Evolutionary conservation across 169 alveolate genomes (phyloP).

Genomic region (Cryptosporidium baileyi): DNA sequence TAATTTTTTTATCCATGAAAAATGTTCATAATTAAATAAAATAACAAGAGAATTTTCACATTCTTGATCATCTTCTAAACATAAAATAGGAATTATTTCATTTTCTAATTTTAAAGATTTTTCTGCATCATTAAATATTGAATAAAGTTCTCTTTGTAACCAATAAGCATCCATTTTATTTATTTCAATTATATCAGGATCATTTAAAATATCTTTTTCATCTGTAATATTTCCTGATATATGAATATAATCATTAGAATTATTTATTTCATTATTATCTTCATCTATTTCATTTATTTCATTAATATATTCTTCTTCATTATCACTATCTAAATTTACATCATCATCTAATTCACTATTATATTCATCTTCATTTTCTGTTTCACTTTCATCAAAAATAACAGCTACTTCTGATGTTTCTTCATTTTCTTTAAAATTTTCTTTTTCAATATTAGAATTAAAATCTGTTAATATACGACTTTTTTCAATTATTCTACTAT

Average conservation of each 20-base stretch:
- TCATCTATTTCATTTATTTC: slow-evolving; percentile 75
- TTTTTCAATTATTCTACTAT: slow-evolving; percentile 75
- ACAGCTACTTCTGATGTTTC: slow-evolving; percentile 76
- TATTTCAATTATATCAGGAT: slow-evolving; percentile 70
- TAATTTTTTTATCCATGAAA: slow-evolving; percentile 87
- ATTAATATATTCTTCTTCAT: slow-evolving; percentile 57
- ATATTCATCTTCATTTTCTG: slow-evolving; percentile 67
- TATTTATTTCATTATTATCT: slow-evolving; percentile 67
- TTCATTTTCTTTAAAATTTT: slow-evolving; percentile 77
- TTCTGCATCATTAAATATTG: slow-evolving; percentile 82
- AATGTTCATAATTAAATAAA: slow-evolving; percentile 90
- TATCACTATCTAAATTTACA: slow-evolving; percentile 37
- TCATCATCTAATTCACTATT: slow-evolving; percentile 60
- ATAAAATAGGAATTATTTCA: slow-evolving; percentile 81
- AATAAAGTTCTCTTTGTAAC: slow-evolving; percentile 92
- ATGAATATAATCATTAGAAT: slow-evolving; percentile 79
- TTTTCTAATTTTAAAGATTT: slow-evolving; percentile 88
- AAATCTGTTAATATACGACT: slow-evolving; percentile 81
- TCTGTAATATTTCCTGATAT: slow-evolving; percentile 26
- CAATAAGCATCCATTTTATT: slow-evolving; percentile 92
- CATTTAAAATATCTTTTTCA: slow-evolving; percentile 11
- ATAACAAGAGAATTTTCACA: slow-evolving; percentile 90
- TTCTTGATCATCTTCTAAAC: slow-evolving; percentile 88
- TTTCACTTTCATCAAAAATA: slow-evolving; percentile 54
- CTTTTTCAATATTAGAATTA: slow-evolving; percentile 72